These are phyloP conservation scores for Blastobotrys indianensis DNA, from an alignment of 1,139 yeast species.

Conservation along the genomic window DNA sequence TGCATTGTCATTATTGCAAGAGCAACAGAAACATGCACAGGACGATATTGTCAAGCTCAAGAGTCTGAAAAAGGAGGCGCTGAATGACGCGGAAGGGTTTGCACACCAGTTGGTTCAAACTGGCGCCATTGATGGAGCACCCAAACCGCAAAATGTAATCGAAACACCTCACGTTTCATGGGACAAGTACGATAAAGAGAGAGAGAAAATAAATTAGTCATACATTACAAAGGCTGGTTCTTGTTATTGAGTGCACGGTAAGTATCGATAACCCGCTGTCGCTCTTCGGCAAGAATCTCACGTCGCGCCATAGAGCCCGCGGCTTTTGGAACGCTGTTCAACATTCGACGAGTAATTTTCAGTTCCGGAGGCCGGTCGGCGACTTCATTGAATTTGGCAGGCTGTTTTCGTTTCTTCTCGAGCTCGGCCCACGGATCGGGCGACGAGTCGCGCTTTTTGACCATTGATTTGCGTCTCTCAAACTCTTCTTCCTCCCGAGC, in stretches of 20 bases:
- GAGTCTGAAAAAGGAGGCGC: constrained; percentile 24
- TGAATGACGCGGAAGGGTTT: constrained; percentile 26
- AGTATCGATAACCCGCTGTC: constrained; percentile 33
- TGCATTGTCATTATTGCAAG: constrained; percentile 25
- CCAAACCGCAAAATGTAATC: constrained; percentile 24
- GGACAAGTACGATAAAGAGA: constrained; percentile 22
- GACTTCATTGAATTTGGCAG: constrained; percentile 37
- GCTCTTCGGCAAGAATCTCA: constrained; percentile 34
- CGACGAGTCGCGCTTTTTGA: constrained; percentile 27
- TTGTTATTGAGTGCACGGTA: constrained; percentile 26
- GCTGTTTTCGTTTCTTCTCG: constrained; percentile 25
- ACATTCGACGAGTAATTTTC: constrained; percentile 27
- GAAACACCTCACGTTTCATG: constrained; percentile 26
- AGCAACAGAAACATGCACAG: constrained; percentile 24
- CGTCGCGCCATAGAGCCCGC: constrained; percentile 39
- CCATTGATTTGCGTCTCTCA: constrained; percentile 13
- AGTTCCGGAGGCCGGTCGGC: constrained; percentile 39
- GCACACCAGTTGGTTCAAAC: constrained; percentile 18
- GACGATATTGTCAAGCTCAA: constrained; percentile 25
- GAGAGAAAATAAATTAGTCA: too few species aligned
- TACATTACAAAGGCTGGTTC: too few species aligned
- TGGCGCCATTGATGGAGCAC: constrained; percentile 21
- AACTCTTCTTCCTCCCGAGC: background rate
- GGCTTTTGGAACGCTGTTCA: constrained; percentile 36
- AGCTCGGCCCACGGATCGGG: constrained; percentile 40